Base-by-base conservation (phyloP, 306 rosid genomes). In the Fagus crenata region DNA sequence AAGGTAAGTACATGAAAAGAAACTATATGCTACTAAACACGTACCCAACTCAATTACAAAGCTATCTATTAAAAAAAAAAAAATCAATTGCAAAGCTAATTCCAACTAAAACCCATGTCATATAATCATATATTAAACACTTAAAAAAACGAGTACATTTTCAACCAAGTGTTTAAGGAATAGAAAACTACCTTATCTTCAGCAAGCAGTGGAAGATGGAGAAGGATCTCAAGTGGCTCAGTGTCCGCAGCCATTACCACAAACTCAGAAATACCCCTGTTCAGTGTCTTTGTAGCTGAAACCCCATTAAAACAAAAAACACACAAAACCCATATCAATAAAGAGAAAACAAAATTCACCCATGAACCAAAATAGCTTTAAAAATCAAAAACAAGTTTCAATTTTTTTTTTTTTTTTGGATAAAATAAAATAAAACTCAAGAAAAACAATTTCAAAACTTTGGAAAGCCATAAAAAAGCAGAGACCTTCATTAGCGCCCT, bases 401-500 rank as follows among this genome's bases (percentile, higher is more conserved):
- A 18, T 2, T 0, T 3, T 0, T 3, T 15, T 0, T 3, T 15
- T 63, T 35, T 35, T 33, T 32, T 35, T 0, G 28, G 33, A 13
- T 46, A 12, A 46, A 46, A 46, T 8, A 3, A 46, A 46, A 46
- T 8, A 2, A 58, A 31, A 59, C 42, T 8, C 51, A 0, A 4
- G 8, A 49, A 46, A 37, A 67, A 39, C 4, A 67, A 1, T 39
- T 39, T 69, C 36, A 33, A 4, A 39, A 12, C 43, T n/a, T 37
- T 0, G 35, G 0, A 7, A 73, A 17, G 15, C n/a, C 18, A 42
- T 4, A 1, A 56, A 36, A 69, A 71, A 4, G 28, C 1, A 31
- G 53, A 49, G 12, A 94, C 98, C 97, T 90, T 94, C 95, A 81
- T 94, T 94, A 7, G 96, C 98, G 9, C 96, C 96, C 85, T 94